phyloP scores from a whole-genome alignment of 495 filamentous ascomycete genomes.

The Aspergillus ostianus region DNA sequence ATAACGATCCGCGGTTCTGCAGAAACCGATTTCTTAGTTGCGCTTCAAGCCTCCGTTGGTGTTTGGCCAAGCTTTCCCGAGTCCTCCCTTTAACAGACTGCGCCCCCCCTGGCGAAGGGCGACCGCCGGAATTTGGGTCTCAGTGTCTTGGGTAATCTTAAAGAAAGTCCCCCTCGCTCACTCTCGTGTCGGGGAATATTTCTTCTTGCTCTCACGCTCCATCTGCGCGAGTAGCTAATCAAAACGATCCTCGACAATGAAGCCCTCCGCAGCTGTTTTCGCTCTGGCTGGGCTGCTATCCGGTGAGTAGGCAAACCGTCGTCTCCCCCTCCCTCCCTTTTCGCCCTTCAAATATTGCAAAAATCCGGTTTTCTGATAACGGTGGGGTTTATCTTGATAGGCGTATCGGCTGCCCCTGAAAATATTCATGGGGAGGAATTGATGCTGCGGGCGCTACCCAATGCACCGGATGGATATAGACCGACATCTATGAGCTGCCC shows the following conservation, averaged over 20 bases:
- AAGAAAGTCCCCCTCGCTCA: neutral
- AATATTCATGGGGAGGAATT: constrained; percentile 4
- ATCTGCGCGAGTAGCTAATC: constrained; percentile 1
- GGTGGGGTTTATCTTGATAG: neutral
- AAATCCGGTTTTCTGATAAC: neutral
- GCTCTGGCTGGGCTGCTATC: constrained; percentile 31
- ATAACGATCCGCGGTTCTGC: neutral
- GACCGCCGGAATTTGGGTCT: constrained; percentile 9
- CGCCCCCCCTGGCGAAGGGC: constrained; percentile 14
- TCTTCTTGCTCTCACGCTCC: neutral
- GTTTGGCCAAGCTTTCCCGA: constrained; percentile 27
- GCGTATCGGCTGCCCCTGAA: constrained; percentile 7
- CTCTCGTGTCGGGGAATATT: neutral
- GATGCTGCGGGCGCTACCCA: constrained; percentile 37
- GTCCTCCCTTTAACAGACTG: neutral
- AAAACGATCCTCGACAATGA: constrained; percentile 21
- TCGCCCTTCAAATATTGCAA: neutral
- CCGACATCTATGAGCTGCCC: constrained; percentile 43
- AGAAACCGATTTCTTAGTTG: neutral
- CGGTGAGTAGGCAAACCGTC: constrained; percentile 21
- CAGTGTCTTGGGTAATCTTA: neutral
- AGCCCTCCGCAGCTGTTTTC: constrained; percentile 22
- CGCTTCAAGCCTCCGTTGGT: constrained; percentile 7
- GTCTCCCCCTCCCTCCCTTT: constrained; percentile 1
- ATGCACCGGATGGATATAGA: constrained; percentile 49